phyloP scores from a whole-genome alignment of 805 yeast genomes.

The Wilhelminamyces savonicus region DNA sequence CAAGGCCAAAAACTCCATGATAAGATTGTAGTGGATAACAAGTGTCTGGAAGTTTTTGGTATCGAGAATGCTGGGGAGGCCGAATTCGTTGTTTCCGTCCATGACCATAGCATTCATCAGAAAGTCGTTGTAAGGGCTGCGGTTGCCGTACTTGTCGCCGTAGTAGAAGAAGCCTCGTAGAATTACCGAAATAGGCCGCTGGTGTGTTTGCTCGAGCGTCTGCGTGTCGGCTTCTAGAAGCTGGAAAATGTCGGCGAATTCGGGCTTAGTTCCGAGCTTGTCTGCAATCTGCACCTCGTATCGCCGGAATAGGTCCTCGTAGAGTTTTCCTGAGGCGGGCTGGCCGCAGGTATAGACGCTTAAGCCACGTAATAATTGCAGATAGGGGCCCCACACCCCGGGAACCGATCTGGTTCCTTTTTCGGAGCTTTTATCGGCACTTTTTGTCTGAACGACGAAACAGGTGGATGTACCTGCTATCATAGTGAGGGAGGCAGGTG shows the following conservation, averaged over 20 bases:
- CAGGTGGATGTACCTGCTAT: constrained; percentile 64
- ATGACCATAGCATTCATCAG: constrained; percentile 42
- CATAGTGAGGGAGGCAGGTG: too few relatives aligned
- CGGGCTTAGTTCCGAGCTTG: constrained; percentile 1
- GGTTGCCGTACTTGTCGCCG: constrained; percentile 54
- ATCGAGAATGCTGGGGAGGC: constrained; percentile 9
- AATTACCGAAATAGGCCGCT: constrained; percentile 12
- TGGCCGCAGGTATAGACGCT: constrained; percentile 50
- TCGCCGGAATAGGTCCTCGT: constrained; percentile 40
- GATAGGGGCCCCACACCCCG: constrained; percentile 62
- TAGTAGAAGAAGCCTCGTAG: constrained; percentile 37
- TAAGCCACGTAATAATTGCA: constrained; percentile 22
- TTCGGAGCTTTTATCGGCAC: too few relatives aligned
- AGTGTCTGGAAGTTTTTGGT: constrained; percentile 27
- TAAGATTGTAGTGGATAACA: constrained; percentile 37
- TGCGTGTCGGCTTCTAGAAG: constrained; percentile 15
- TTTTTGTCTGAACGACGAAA: constrained; percentile 28
- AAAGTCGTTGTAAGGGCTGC: constrained; percentile 50
- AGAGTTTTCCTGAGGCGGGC: constrained; percentile 51
- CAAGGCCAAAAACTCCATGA: constrained; percentile 46
- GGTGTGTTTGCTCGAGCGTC: constrained; percentile 11
- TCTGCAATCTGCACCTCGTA: constrained; percentile 4
- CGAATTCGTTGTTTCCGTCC: constrained; percentile 33
- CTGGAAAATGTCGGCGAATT: constrained; percentile 8
- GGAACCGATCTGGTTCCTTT: constrained; percentile 10